phyloP scores from a whole-genome alignment of 129 eudicot species.

The Erigeron canadensis region DNA sequence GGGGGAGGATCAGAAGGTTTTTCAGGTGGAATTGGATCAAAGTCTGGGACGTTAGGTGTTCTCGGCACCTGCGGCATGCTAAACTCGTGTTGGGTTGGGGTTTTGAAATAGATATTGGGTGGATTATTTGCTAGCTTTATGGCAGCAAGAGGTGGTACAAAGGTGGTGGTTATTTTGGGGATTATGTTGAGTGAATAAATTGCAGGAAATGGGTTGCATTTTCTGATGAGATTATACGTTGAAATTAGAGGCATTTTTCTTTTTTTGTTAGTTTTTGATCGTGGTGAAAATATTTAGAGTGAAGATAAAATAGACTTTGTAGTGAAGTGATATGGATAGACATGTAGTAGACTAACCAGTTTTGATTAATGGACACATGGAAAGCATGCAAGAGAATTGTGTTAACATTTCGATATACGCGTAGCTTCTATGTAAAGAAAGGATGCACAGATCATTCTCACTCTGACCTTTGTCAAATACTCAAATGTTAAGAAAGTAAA shows the following conservation, averaged over 20 bases:
- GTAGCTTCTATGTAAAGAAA: neutral
- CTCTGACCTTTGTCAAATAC: too few species aligned
- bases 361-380: neutral
- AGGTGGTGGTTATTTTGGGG: slow-evolving; percentile 7
- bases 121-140: neutral
- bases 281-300: neutral
- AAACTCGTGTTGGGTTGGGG: slow-evolving; percentile 13
- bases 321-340: neutral
- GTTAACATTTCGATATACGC: neutral
- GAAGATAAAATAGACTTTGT: neutral
- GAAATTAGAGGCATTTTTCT: slow-evolving; percentile 15
- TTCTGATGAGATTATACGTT: slow-evolving; percentile 16
- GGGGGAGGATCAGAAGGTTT: slow-evolving; percentile 32
- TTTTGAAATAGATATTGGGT: slow-evolving; percentile 4
- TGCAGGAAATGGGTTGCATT: slow-evolving; percentile 14
- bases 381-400: neutral
- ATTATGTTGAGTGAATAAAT: slow-evolving; percentile 16
- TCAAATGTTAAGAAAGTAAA: too few species aligned
- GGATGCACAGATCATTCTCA: too few species aligned
- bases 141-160: slow-evolving; percentile 15
- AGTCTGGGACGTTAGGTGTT: slow-evolving; percentile 23
- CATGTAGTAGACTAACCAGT: neutral
- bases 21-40: slow-evolving; percentile 29
- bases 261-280: neutral
- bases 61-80: slow-evolving; percentile 9